Conservation (phyloP, 2,329 filamentous ascomycete genomes). For the Thielaviopsis cerberus region DNA sequence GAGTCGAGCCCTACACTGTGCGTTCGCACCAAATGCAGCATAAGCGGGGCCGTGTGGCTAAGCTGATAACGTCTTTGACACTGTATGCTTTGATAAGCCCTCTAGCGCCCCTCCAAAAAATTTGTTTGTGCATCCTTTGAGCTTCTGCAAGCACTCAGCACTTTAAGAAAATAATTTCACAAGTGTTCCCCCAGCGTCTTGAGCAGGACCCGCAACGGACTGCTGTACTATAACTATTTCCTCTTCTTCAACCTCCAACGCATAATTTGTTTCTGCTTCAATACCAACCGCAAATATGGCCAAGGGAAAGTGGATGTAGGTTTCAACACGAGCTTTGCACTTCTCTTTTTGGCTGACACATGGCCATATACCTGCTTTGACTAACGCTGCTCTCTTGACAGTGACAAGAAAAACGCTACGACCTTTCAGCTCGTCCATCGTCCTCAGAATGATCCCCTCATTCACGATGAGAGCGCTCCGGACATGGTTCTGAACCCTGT, state of each 20-base stretch:
- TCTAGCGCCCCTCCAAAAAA: constrained; percentile 11
- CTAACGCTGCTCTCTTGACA: constrained; percentile 19
- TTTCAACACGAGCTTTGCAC: constrained; percentile 9
- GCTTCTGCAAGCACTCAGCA: neutral
- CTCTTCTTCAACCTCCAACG: too few relatives aligned
- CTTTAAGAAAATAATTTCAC: neutral
- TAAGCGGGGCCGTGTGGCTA: neutral
- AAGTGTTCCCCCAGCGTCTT: neutral
- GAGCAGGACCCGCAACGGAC: neutral
- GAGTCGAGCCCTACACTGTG: constrained; percentile 10
- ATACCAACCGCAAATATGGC: constrained; percentile 40
- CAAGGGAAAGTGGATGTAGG: constrained; percentile 50
- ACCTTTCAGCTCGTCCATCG: constrained; percentile 91
- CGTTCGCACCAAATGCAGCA: neutral
- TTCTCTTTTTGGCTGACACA: neutral
- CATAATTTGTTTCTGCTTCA: too few relatives aligned
- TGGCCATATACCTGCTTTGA: neutral
- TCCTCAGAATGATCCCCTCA: constrained; percentile 90
- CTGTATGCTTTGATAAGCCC: constrained; percentile 1
- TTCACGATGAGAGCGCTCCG: constrained; percentile 76
- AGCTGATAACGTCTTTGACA: constrained; percentile 1
- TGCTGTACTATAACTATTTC: neutral
- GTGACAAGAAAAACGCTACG: constrained; percentile 75
- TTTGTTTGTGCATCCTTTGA: neutral
- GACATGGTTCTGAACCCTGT: constrained; percentile 75